phyloP scores from a whole-genome alignment of 2,329 filamentous ascomycete genomes.

The Magnaporthales sp. region DNA sequence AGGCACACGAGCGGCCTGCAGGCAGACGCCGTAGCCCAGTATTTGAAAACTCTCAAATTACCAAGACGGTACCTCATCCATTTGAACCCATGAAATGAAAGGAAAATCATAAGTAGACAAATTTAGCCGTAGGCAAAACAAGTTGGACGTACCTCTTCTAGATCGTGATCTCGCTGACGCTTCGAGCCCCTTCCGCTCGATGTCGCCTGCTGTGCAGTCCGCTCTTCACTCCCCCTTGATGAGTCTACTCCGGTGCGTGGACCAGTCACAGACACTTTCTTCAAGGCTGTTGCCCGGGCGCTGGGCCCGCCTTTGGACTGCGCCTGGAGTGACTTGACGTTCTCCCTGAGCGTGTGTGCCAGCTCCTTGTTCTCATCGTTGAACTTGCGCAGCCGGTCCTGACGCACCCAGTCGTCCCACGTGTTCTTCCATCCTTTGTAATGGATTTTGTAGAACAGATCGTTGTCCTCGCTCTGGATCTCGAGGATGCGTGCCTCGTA shows the following conservation, averaged over 20 bases:
- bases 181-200: slow-evolving; percentile 60
- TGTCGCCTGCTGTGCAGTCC: slow-evolving; percentile 49
- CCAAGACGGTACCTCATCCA: neutral
- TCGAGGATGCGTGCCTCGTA: slow-evolving; percentile 97
- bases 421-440: slow-evolving; percentile 99
- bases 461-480: slow-evolving; percentile 60
- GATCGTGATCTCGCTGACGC: slow-evolving; percentile 69
- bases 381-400: slow-evolving; percentile 88
- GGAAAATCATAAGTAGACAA: slow-evolving; percentile 9
- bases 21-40: neutral
- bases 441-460: slow-evolving; percentile 79
- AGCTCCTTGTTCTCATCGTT: slow-evolving; percentile 93
- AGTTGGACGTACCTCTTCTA: slow-evolving; percentile 63
- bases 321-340: slow-evolving; percentile 52
- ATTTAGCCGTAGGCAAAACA: slow-evolving; percentile 8
- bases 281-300: slow-evolving; percentile 29
- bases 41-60: neutral
- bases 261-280: neutral
- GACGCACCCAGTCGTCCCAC: slow-evolving; percentile 98
- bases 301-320: slow-evolving; percentile 38
- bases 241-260: slow-evolving; percentile 28
- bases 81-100: neutral
- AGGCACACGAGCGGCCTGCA: too few relatives aligned
- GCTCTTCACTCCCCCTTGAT: slow-evolving; percentile 69
- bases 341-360: slow-evolving; percentile 62